phyloP scores from a whole-genome alignment of 768 basidiomycete species.

The Kwoniella heveanensis region DNA sequence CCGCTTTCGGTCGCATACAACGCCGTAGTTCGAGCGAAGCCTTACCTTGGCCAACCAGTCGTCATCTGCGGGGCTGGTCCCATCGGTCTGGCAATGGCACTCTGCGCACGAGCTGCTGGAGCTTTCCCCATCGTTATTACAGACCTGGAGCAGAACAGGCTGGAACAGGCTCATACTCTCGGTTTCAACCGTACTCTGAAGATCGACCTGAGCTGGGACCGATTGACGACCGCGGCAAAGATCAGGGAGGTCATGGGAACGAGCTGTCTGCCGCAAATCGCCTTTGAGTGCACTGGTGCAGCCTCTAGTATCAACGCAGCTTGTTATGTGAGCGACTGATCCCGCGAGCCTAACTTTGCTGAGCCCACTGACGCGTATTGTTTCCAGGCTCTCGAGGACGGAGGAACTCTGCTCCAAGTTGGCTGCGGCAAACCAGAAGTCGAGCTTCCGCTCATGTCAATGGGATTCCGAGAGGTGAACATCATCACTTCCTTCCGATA shows the following conservation, averaged over 20 bases:
- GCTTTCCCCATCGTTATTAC: slow-evolving; percentile 38
- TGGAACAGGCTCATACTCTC: slow-evolving; percentile 27
- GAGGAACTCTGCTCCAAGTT: slow-evolving; percentile 37
- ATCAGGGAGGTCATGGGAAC: slow-evolving; percentile 32
- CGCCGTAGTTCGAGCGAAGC: slow-evolving; percentile 30
- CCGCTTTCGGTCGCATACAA: slow-evolving; percentile 42
- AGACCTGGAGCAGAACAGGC: slow-evolving; percentile 34
- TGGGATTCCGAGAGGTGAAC: slow-evolving; percentile 41
- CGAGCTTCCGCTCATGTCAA: slow-evolving; percentile 32
- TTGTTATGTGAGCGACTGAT: slow-evolving; percentile 30
- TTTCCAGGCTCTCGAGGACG: slow-evolving; percentile 36
- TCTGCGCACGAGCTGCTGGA: slow-evolving; percentile 38
- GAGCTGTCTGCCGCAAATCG: slow-evolving; percentile 33
- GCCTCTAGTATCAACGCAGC: slow-evolving; percentile 34
- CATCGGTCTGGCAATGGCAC: slow-evolving; percentile 37
- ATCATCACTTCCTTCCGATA: slow-evolving; percentile 42
- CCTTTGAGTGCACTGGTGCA: slow-evolving; percentile 43
- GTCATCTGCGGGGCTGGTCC: slow-evolving; percentile 42
- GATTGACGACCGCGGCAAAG: slow-evolving; percentile 27
- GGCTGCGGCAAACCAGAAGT: slow-evolving; percentile 39
- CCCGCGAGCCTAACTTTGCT: neutral
- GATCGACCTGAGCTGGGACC: slow-evolving; percentile 34
- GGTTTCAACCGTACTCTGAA: slow-evolving; percentile 33
- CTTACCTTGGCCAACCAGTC: slow-evolving; percentile 40
- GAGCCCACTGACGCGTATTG: too few relatives aligned